A percentile compares a stretch with the other conserved stretches of the same genome.
Conservation (phyloP, 345 rosid genomes). For the Erodium maritimum region DNA sequence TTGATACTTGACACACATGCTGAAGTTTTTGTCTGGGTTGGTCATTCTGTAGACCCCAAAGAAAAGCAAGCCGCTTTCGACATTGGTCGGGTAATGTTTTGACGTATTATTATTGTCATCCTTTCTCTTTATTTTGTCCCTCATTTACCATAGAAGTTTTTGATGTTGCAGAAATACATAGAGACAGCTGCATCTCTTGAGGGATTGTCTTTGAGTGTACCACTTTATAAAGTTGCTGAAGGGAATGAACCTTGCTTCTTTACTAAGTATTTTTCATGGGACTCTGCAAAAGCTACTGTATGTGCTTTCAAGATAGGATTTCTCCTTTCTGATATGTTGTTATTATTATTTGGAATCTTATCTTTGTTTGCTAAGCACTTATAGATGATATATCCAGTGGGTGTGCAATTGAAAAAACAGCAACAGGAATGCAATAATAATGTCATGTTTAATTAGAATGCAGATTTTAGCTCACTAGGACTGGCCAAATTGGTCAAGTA, state of each 20-base stretch:
- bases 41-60: conserved; percentile 66
- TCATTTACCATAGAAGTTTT: conserved; percentile 14
- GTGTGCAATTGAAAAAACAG: too few relatives aligned
- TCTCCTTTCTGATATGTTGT: conserved; percentile 8
- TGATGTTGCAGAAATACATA: conserved; percentile 13
- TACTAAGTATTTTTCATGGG: conserved; percentile 86
- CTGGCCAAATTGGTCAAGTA: too few relatives aligned
- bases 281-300: conserved; percentile 69
- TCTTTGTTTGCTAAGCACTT: not conserved
- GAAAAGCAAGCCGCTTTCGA: conserved; percentile 81
- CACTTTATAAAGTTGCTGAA: conserved; percentile 79
- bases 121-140: conserved; percentile 2
- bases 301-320: conserved; percentile 11
- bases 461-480: not conserved
- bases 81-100: conserved; percentile 66
- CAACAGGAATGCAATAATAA: too few relatives aligned
- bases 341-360: not conserved
- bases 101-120: not conserved
- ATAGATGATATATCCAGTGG: not conserved
- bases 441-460: not conserved
- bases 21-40: conserved; percentile 97
- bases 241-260: conserved; percentile 97
- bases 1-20: conserved; percentile 84
- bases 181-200: conserved; percentile 70
- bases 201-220: conserved; percentile 72